Conservation (phyloP, 495 filamentous ascomycete genomes). For the Penicillium longicatenatum region DNA sequence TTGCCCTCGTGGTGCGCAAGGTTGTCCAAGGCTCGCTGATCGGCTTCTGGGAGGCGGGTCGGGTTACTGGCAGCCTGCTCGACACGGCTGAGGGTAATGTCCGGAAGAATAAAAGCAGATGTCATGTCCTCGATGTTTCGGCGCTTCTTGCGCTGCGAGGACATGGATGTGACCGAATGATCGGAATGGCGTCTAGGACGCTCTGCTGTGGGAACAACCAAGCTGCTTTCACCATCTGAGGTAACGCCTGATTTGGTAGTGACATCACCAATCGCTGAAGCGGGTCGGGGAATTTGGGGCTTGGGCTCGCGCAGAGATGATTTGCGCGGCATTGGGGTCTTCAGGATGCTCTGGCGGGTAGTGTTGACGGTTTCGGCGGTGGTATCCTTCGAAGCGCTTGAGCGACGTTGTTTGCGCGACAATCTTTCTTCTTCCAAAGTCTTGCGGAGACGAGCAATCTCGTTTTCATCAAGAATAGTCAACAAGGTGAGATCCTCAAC, state of each 20-base stretch:
- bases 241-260: conserved; percentile 32
- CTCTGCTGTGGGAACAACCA: conserved; percentile 33
- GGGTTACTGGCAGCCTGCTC: conserved; percentile 37
- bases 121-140: conserved; percentile 65
- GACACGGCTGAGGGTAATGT: conserved; percentile 59
- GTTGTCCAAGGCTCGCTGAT: conserved; percentile 59
- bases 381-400: conserved; percentile 32
- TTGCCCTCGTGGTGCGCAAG: conserved; percentile 65
- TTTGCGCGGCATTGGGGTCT: conserved; percentile 43
- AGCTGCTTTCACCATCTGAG: conserved; percentile 33
- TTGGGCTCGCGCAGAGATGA: conserved; percentile 49
- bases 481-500: conserved; percentile 46
- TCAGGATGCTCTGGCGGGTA: conserved; percentile 40
- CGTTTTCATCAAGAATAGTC: conserved; percentile 50
- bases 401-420: conserved; percentile 47
- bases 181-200: conserved; percentile 52
- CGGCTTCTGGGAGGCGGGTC: conserved; percentile 44
- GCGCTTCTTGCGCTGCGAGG: conserved; percentile 35
- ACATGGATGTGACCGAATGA: conserved; percentile 31
- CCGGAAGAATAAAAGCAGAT: conserved; percentile 76
- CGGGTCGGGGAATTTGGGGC: conserved; percentile 32
- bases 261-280: conserved; percentile 42
- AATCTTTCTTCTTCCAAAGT: conserved; percentile 52
- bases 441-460: conserved; percentile 51
- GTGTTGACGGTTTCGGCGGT: conserved; percentile 36